These are phyloP conservation scores for Penicillium sp. DNA, from an alignment of 2,329 filamentous ascomycete species.

Conservation along the genomic window DNA sequence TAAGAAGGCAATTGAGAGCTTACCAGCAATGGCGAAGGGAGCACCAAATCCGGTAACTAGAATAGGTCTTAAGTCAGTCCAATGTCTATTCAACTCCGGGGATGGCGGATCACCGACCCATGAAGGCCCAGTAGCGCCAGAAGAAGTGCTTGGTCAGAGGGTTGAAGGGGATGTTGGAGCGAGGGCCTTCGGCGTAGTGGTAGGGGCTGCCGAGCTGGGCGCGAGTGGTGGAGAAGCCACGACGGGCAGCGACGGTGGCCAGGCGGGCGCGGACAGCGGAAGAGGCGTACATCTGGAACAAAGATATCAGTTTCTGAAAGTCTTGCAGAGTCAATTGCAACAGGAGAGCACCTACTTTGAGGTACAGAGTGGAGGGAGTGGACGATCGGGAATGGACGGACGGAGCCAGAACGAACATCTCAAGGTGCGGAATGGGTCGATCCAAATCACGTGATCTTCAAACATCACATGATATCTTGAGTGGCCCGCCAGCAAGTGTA, in stretches of 20 bases:
- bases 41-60: conserved; percentile 60
- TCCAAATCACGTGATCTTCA: conserved; percentile 16
- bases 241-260: conserved; percentile 75
- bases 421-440: conserved; percentile 27
- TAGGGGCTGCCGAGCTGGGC: conserved; percentile 84
- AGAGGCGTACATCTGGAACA: conserved; percentile 75
- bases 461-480: background rate
- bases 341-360: conserved; percentile 34
- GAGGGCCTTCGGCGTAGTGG: conserved; percentile 97
- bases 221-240: conserved; percentile 91
- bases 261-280: conserved; percentile 63
- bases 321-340: conserved; percentile 43
- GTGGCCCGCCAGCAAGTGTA: background rate
- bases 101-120: conserved; percentile 54
- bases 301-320: conserved; percentile 17
- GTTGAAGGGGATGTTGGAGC: conserved; percentile 97
- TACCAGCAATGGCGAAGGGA: conserved; percentile 67
- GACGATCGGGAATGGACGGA: conserved; percentile 29
- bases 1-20: conserved; percentile 32
- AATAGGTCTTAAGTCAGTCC: conserved; percentile 41
- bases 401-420: conserved; percentile 26
- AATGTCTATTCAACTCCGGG: background rate
- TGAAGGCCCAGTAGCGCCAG: conserved; percentile 79
- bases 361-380: conserved; percentile 26
- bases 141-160: conserved; percentile 84